Base-by-base conservation (phyloP, 768 basidiomycete species). In the Baorangia bicolor region DNA sequence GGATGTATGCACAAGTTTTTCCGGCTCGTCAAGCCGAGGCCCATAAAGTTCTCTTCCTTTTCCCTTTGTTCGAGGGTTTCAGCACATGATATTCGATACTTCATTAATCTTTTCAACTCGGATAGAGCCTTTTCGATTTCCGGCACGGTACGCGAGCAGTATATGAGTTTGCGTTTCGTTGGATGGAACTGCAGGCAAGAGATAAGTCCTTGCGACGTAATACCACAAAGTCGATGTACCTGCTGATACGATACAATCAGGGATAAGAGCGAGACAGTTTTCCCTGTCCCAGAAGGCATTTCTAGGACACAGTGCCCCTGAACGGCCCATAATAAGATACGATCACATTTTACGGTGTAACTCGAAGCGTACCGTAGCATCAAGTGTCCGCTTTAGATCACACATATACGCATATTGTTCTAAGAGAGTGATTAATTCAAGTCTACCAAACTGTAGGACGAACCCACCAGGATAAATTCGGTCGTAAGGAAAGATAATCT, bases 391-490 rank as follows among this genome's bases (percentile, higher is more conserved):
- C 74, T 99, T 99, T 60, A 99, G 81, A 74, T 99, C 97, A 74
- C 93, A 94, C 94, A 99, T 98, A 70, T 99, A 99, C 38, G 92
- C 87, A 86, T 95, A 98, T 86, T 98, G 97, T 69, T 98, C 97
- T 94, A 66, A 33, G 38, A 27, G 49, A 37, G 41, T 37, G 37
- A 50, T 65, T 33, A 63, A 46, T 47, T 37, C 41, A 38, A 47
- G 35, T 23, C 51, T n/a, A 34, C 33, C 35, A 23, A 40, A 20
- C 38, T 31, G 25, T 13, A 50, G 8, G 57, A 25, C 18, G 25
- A 59, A 68, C 81, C 58, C 60, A 91, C 94, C 94, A 69, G 94
- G 94, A 73, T 97, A 98, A 67, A 98, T 93, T 68, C 92, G 85
- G 78, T 94, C 91, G 69, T 94, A 94, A 73, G 92, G 92, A 71